These are phyloP conservation scores for Cyclotella cryptica DNA, from an alignment of 108 stramenopile genomes.

Conservation along the genomic window DNA sequence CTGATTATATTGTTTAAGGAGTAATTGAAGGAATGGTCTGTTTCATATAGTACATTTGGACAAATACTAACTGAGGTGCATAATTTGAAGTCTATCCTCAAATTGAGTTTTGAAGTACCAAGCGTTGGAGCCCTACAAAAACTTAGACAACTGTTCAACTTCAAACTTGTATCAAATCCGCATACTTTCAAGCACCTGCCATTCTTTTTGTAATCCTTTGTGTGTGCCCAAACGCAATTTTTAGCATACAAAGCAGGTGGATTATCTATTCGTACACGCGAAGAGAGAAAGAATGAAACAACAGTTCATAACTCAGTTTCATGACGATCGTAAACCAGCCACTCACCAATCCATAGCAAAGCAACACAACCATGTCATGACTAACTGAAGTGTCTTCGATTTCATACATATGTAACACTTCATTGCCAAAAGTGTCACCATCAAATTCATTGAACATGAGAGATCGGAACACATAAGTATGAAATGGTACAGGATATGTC, in stretches of 20 bases:
- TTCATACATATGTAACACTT: conserved; percentile 59
- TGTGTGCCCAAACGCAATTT: background rate
- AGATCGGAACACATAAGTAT: conserved; percentile 65
- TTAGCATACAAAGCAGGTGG: conserved; percentile 1
- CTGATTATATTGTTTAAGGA: too few relatives aligned
- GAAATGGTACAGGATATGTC: conserved; percentile 63
- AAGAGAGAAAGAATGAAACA: background rate
- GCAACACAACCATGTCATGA: conserved; percentile 42
- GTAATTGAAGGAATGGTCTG: too few relatives aligned
- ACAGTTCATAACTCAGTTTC: background rate
- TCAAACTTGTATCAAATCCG: background rate
- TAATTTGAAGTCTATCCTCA: too few relatives aligned
- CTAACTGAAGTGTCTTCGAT: conserved; percentile 59
- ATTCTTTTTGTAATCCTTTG: background rate
- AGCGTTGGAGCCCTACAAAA: too few relatives aligned
- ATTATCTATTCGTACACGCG: background rate
- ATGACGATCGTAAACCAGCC: background rate
- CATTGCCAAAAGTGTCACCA: conserved; percentile 28
- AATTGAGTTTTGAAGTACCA: too few relatives aligned
- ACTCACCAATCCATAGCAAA: conserved; percentile 31
- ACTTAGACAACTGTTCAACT: background rate
- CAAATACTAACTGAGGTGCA: too few relatives aligned
- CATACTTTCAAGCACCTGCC: background rate
- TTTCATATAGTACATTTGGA: too few relatives aligned
- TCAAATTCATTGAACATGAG: conserved; percentile 72